phyloP scores from a whole-genome alignment of 345 rosid genomes.

The Eucalyptus victrix region DNA sequence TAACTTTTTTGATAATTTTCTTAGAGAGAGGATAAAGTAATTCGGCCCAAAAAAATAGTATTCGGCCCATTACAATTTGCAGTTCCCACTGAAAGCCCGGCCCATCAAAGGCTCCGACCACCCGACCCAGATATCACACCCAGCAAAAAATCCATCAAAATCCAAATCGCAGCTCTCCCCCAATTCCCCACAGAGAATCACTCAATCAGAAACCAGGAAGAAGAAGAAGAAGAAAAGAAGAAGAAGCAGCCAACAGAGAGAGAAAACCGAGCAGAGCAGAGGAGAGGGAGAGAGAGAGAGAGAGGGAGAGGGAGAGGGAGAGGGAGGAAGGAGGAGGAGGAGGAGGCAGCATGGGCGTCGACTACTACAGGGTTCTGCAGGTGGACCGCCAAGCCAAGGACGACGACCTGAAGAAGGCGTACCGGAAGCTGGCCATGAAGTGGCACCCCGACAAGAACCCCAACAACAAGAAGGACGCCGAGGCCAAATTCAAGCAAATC shows the following conservation, averaged over 20 bases:
- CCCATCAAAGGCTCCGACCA: background rate
- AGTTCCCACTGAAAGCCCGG: background rate
- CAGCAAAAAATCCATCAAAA: background rate
- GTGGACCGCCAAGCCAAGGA: conserved; percentile 67
- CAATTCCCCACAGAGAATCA: background rate
- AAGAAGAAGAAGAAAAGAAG: background rate
- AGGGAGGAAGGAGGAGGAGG: background rate
- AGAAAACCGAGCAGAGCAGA: background rate
- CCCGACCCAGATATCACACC: background rate
- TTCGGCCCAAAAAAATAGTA: background rate
- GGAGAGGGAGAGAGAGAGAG: background rate
- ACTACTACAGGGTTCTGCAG: conserved; percentile 66
- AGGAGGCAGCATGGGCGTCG: conserved; percentile 43
- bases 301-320: background rate
- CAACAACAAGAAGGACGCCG: conserved; percentile 72
- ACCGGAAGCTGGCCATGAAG: conserved; percentile 85
- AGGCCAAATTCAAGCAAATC: conserved; percentile 87
- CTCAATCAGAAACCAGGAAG: background rate
- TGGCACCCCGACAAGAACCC: conserved; percentile 97
- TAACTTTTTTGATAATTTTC: accelerated
- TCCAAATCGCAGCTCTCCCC: background rate
- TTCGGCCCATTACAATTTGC: background rate
- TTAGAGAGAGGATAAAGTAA: too few species aligned
- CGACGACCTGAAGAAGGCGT: conserved; percentile 83
- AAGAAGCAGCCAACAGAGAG: background rate